Evolutionary conservation across 2,329 filamentous ascomycete species (phyloP).

Genomic region (Xylaria sp.): DNA sequence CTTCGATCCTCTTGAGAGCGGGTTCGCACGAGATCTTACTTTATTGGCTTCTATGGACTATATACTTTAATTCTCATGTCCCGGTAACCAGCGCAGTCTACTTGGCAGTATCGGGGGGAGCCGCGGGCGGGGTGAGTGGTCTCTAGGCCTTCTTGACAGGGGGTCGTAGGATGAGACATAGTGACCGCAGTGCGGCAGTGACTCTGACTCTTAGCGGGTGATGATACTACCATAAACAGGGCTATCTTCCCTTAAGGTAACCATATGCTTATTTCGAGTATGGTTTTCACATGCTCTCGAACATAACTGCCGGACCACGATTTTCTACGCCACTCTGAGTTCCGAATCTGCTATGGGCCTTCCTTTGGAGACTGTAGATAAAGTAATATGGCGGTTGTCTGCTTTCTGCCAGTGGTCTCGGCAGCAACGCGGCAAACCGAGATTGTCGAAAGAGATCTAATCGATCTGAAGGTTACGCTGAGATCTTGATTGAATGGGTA

Average conservation of each 20-base stretch:
- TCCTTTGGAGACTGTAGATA: too few relatives aligned
- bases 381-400: too few relatives aligned
- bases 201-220: too few relatives aligned
- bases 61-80: not conserved
- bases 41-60: conserved; percentile 6
- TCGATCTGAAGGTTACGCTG: too few relatives aligned
- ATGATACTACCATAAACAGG: not conserved
- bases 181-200: not conserved
- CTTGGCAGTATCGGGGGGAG: not conserved
- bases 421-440: too few relatives aligned
- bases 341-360: too few relatives aligned
- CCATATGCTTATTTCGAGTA: not conserved
- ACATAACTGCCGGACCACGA: not conserved
- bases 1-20: not conserved
- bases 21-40: not conserved
- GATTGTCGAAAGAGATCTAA: too few relatives aligned
- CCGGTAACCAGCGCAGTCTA: not conserved
- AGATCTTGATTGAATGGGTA: too few relatives aligned
- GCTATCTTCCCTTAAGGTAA: not conserved
- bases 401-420: too few relatives aligned
- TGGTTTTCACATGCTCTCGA: not conserved
- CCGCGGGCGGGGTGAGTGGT: not conserved
- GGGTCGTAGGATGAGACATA: not conserved
- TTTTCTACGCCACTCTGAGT: not conserved
- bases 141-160: not conserved